Evolutionary conservation across 2,329 filamentous ascomycete species (phyloP).

Genomic region (Colletotrichum sp.): DNA sequence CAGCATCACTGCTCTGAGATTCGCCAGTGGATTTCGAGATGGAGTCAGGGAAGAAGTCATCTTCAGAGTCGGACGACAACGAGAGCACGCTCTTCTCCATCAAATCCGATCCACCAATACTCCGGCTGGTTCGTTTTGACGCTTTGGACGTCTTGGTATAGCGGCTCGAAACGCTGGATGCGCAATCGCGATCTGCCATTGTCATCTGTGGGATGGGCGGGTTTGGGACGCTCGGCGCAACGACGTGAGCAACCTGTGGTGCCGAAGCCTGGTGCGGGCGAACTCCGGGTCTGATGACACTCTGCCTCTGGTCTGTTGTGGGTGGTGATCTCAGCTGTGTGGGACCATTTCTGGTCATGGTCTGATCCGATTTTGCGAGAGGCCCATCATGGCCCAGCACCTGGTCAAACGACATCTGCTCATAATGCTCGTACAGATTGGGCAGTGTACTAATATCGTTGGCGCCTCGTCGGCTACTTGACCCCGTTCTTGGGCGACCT

Average conservation of each 20-base stretch:
- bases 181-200: slow-evolving; percentile 18
- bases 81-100: slow-evolving; percentile 61
- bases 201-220: slow-evolving; percentile 3
- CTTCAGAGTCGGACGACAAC: slow-evolving; percentile 64
- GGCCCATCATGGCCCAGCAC: slow-evolving; percentile 30
- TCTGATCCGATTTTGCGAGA: not conserved
- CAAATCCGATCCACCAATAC: slow-evolving; percentile 56
- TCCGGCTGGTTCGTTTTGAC: slow-evolving; percentile 53
- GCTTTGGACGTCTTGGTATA: slow-evolving; percentile 61
- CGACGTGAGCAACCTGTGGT: not conserved
- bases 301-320: not conserved
- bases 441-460: slow-evolving; percentile 43
- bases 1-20: slow-evolving; percentile 13
- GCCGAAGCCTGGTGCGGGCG: not conserved
- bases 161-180: slow-evolving; percentile 58
- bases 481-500: slow-evolving; percentile 13
- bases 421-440: slow-evolving; percentile 63
- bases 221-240: not conserved
- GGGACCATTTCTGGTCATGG: not conserved
- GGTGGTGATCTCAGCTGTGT: slow-evolving; percentile 16
- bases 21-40: slow-evolving; percentile 29
- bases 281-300: not conserved
- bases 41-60: slow-evolving; percentile 42
- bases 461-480: slow-evolving; percentile 15
- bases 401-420: slow-evolving; percentile 58